Evolutionary conservation across 2,329 filamentous ascomycete genomes (phyloP), one percentile per base, ranked within the genome.

Genomic region (Dactylellina haptotyla): DNA sequence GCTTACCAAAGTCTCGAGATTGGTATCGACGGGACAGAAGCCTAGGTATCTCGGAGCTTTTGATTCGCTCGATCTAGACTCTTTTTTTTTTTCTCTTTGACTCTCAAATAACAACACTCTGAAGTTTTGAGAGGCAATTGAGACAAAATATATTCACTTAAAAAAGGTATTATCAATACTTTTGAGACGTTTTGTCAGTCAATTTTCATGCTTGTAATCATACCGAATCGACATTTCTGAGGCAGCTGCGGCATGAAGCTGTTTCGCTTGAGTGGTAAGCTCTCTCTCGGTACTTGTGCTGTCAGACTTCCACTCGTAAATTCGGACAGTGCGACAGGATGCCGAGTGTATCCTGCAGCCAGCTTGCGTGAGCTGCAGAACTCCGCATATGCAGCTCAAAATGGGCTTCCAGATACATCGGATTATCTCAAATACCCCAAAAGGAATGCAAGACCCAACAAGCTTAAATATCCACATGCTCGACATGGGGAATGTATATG

Each of bases 301-400:
- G 5, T 23, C n/a, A n/a, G n/a, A n/a, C n/a, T n/a, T n/a, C n/a
- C n/a, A n/a, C 10, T 6, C 18, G 18, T 20, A 46, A 12, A 18
- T 23, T 23, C 41, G 41, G 16, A n/a, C 18, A 46, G 18, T 23
- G n/a, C 41, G 41, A 46, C 41, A 18, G 14, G 41, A 46, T 18
- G n/a, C 39, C 18, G 41, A 46, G 23, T 4, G 41, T 46, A 46
- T 46, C 39, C 41, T 46, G 41, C 41, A 46, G n/a, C 14, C 14
- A 46, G 41, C 41, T 46, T 46, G 41, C 41, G 41, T 46, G 41
- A 46, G 41, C 41, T 20, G 41, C 41, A n/a, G 16, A n/a, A 46
- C 41, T 23, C 3, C 41, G 41, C 41, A 46, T 46, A 46, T 46
- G 41, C 41, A 23, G 9, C 16, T 46, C 23, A 9, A 46, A 46